Percentiles rank a stretch among this genome's conserved stretches.
Evolutionary conservation across 2,329 filamentous ascomycete species (phyloP).

Genomic region (Leptographium radiaticola): DNA sequence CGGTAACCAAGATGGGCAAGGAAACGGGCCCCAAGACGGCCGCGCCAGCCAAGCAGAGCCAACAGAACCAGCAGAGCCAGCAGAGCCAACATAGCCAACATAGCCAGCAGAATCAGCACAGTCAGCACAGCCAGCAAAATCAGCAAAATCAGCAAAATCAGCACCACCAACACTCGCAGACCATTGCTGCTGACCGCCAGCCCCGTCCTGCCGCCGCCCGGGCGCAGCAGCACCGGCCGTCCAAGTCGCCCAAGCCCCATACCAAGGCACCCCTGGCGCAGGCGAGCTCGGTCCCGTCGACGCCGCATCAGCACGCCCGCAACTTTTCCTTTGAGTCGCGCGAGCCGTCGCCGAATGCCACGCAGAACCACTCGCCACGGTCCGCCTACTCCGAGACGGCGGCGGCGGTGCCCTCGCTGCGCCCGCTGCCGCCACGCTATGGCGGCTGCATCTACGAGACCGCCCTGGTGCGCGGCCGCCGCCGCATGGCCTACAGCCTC

Average conservation of each 20-base stretch:
- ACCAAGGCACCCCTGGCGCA: slow-evolving; percentile 28
- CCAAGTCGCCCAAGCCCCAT: slow-evolving; percentile 15
- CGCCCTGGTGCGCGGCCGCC: slow-evolving; percentile 63
- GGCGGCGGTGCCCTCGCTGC: slow-evolving; percentile 54
- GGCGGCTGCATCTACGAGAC: slow-evolving; percentile 81
- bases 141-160: background rate
- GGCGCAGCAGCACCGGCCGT: slow-evolving; percentile 15
- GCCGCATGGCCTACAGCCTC: slow-evolving; percentile 84
- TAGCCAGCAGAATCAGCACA: slow-evolving; percentile 8
- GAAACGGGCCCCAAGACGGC: slow-evolving; percentile 38
- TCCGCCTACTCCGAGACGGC: slow-evolving; percentile 87
- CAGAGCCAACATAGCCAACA: no score
- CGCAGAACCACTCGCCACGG: slow-evolving; percentile 70
- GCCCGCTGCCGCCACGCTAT: slow-evolving; percentile 45
- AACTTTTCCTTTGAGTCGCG: slow-evolving; percentile 69
- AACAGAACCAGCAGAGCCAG: slow-evolving; percentile 1
- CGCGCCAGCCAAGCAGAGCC: slow-evolving; percentile 14
- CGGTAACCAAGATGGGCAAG: slow-evolving; percentile 45
- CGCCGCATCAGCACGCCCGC: slow-evolving; percentile 77
- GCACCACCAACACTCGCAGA: background rate
- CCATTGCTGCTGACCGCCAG: slow-evolving; percentile 4
- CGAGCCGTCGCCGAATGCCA: slow-evolving; percentile 65
- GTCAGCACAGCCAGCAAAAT: no score
- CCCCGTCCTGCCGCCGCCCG: slow-evolving; percentile 1
- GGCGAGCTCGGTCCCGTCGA: slow-evolving; percentile 86